These are phyloP conservation scores for Nevesoporus exiguus DNA, from an alignment of 768 basidiomycete genomes.

Conservation along the genomic window DNA sequence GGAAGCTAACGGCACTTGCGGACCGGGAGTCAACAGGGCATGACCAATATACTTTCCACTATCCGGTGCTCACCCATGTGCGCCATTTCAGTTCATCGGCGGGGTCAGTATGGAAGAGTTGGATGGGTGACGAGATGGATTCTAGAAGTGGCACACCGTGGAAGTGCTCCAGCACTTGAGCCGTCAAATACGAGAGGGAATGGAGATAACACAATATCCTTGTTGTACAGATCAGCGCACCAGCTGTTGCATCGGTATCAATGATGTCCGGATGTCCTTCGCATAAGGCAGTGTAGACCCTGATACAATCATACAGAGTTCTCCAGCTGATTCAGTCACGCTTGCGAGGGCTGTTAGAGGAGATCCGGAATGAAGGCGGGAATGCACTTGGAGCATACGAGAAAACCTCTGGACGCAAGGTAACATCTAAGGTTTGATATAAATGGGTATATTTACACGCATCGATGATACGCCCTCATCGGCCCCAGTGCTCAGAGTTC, in stretches of 20 bases:
- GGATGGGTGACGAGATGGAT: neutral
- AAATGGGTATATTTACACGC: constrained; percentile 17
- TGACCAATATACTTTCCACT: neutral
- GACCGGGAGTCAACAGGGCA: neutral
- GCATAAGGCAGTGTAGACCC: constrained; percentile 9
- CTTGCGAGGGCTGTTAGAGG: constrained; percentile 11
- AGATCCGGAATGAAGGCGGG: constrained; percentile 6
- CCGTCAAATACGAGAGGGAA: constrained; percentile 4
- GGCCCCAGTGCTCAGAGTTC: constrained; percentile 8
- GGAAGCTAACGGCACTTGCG: neutral
- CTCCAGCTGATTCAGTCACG: constrained; percentile 1
- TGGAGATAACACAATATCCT: neutral
- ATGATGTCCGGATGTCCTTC: constrained; percentile 1
- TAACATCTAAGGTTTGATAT: constrained; percentile 18
- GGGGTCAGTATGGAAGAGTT: too few relatives aligned
- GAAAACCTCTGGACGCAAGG: constrained; percentile 5
- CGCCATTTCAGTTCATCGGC: neutral
- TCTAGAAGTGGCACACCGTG: constrained; percentile 2
- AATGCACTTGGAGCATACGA: constrained; percentile 5
- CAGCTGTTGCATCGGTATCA: neutral
- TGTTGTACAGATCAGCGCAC: constrained; percentile 9
- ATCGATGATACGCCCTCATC: constrained; percentile 9
- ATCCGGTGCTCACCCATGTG: neutral
- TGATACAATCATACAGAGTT: constrained; percentile 1
- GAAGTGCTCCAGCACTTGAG: constrained; percentile 6